Percentiles rank a stretch among this genome's conserved stretches.
These are phyloP conservation scores for Coniosporium tulheliwenetii DNA, from an alignment of 2,329 filamentous ascomycete genomes.

Conservation along the genomic window DNA sequence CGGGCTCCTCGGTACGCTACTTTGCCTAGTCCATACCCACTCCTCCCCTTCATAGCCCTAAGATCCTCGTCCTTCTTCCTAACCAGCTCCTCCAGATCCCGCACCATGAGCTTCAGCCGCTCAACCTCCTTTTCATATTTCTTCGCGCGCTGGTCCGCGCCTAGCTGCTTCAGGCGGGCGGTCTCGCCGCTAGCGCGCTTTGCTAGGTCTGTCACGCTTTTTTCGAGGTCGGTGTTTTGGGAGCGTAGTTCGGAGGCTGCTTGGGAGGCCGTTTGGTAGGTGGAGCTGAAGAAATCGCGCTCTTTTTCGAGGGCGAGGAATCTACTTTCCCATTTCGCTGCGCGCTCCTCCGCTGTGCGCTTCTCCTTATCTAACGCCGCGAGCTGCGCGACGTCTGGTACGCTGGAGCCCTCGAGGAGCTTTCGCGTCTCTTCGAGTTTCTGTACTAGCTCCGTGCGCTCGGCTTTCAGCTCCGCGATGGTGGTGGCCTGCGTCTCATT, in stretches of 20 bases:
- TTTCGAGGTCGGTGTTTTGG: constrained; percentile 32
- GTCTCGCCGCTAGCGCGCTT: constrained; percentile 13
- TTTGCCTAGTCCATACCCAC: constrained; percentile 11
- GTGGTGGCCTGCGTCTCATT: constrained; percentile 5
- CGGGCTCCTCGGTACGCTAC: constrained; percentile 10
- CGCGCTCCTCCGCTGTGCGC: constrained; percentile 5
- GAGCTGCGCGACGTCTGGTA: constrained; percentile 16
- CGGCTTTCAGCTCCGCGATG: constrained; percentile 8
- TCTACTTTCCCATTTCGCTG: constrained; percentile 12
- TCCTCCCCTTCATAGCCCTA: constrained; percentile 15
- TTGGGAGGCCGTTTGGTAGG: constrained; percentile 44
- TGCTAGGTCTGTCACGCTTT: constrained; percentile 12
- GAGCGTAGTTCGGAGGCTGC: constrained; percentile 27
- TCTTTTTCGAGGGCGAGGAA: constrained; percentile 26
- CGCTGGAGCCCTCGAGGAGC: constrained; percentile 10
- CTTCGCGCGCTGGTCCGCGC: constrained; percentile 8
- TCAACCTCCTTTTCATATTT: constrained; percentile 10
- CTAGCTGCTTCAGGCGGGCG: constrained; percentile 9
- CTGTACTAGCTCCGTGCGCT: constrained; percentile 11
- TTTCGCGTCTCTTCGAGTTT: constrained; percentile 14
- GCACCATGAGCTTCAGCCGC: constrained; percentile 11
- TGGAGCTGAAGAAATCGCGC: constrained; percentile 39
- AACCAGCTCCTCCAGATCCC: constrained; percentile 12
- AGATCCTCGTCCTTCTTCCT: constrained; percentile 18
- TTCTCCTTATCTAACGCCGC: constrained; percentile 9